Evolutionary conservation across 768 basidiomycete genomes (phyloP).

Genomic region (Phlegmacium glaucopus): DNA sequence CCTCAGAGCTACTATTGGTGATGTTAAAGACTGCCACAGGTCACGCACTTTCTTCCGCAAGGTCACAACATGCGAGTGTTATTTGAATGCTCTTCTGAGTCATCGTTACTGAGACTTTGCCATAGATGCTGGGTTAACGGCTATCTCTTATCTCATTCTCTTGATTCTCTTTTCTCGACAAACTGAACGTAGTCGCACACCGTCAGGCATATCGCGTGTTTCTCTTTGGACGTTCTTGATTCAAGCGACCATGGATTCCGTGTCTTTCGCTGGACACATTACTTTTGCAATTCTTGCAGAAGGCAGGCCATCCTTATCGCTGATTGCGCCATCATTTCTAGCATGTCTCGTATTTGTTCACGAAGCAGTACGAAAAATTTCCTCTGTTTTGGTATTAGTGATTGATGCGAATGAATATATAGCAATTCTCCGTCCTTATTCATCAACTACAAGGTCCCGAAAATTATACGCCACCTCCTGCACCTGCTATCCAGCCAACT

Average conservation of each 20-base stretch:
- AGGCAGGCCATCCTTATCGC: slow-evolving; percentile 74
- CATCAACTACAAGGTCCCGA: slow-evolving; percentile 84
- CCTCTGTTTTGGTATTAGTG: neutral
- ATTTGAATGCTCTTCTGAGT: neutral
- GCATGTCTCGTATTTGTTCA: slow-evolving; percentile 78
- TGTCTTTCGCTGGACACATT: slow-evolving; percentile 85
- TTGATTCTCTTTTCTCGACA: slow-evolving; percentile 72
- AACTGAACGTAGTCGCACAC: slow-evolving; percentile 70
- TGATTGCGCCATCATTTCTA: slow-evolving; percentile 82
- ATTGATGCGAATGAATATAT: slow-evolving; percentile 1
- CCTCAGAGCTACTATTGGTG: neutral
- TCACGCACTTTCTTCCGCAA: slow-evolving; percentile 70
- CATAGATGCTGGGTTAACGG: slow-evolving; percentile 71
- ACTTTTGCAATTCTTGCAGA: slow-evolving; percentile 86
- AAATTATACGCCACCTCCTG: slow-evolving; percentile 32
- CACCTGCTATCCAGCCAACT: slow-evolving; percentile 18
- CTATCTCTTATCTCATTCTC: slow-evolving; percentile 61
- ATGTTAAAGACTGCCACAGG: slow-evolving; percentile 23
- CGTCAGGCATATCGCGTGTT: slow-evolving; percentile 72
- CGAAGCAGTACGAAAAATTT: slow-evolving; percentile 59
- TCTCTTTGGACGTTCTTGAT: slow-evolving; percentile 82
- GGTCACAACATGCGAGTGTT: slow-evolving; percentile 55
- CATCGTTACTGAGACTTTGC: slow-evolving; percentile 5
- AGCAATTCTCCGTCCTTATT: slow-evolving; percentile 85
- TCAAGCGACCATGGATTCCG: slow-evolving; percentile 76